Evolutionary conservation across 179 eudicot species (phyloP).

Genomic region (Patellifolia procumbens): DNA sequence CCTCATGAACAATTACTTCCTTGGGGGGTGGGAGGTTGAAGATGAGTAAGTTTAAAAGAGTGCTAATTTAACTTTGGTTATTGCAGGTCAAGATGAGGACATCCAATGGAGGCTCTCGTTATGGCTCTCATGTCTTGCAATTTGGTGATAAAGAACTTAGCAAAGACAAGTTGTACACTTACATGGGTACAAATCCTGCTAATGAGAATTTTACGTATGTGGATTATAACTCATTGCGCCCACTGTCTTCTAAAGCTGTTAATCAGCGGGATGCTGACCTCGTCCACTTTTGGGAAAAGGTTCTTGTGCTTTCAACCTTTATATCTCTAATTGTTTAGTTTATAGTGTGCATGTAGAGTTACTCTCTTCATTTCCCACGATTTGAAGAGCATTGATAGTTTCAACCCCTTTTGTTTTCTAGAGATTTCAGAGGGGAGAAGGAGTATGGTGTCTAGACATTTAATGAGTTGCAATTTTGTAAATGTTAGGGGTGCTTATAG

Average conservation of each 20-base stretch:
- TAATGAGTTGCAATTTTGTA: too few relatives aligned
- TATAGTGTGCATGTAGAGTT: neutral
- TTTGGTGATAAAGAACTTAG: slow-evolving; percentile 66
- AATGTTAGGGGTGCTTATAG: too few relatives aligned
- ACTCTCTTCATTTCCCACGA: neutral
- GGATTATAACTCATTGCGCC: slow-evolving; percentile 48
- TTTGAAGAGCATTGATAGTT: neutral
- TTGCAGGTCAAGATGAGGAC: slow-evolving; percentile 79
- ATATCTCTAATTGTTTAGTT: neutral
- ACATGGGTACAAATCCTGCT: slow-evolving; percentile 84
- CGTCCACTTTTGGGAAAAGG: slow-evolving; percentile 96
- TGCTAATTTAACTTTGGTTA: slow-evolving; percentile 3
- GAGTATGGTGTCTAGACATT: too few relatives aligned
- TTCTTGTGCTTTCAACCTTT: slow-evolving; percentile 20
- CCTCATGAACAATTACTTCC: neutral
- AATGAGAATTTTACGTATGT: slow-evolving; percentile 64
- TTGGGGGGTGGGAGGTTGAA: neutral
- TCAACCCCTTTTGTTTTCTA: neutral
- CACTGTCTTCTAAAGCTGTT: slow-evolving; percentile 51
- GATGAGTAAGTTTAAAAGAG: neutral
- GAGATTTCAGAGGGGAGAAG: neutral
- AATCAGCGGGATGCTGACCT: slow-evolving; percentile 95
- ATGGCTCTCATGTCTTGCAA: slow-evolving; percentile 92
- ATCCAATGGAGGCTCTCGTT: slow-evolving; percentile 52
- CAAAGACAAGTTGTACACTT: slow-evolving; percentile 47